Conservation (phyloP, 768 basidiomycete genomes). For the Trametes maxima region DNA sequence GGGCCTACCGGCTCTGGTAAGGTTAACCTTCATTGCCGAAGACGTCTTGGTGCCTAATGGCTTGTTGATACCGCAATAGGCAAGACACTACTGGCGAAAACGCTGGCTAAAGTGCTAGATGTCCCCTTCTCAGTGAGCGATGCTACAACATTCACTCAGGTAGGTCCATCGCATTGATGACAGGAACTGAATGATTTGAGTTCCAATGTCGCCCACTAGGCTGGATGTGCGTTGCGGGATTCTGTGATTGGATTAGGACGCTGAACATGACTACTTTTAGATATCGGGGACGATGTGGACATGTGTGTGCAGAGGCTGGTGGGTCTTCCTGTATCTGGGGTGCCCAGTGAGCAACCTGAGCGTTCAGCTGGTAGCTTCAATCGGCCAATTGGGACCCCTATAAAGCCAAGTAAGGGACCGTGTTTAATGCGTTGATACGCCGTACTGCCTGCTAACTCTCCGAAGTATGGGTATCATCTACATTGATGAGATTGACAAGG, state of each 20-base stretch:
- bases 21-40: constrained; percentile 14
- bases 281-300: constrained; percentile 97
- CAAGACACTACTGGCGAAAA: constrained; percentile 89
- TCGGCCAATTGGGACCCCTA: constrained; percentile 88
- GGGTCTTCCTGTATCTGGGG: constrained; percentile 23
- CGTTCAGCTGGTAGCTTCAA: constrained; percentile 60
- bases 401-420: constrained; percentile 66
- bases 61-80: constrained; percentile 43
- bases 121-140: constrained; percentile 95
- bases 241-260: background rate
- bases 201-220: constrained; percentile 40
- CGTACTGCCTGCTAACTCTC: constrained; percentile 5
- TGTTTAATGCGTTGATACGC: background rate
- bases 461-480: constrained; percentile 89
- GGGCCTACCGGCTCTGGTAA: constrained; percentile 87
- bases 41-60: background rate
- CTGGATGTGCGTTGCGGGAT: constrained; percentile 59
- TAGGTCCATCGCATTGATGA: constrained; percentile 32
- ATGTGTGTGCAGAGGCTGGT: constrained; percentile 86
- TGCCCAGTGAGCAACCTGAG: background rate
- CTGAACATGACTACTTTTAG: constrained; percentile 38
- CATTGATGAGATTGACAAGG: constrained; percentile 96
- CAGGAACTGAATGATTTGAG: background rate
- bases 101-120: constrained; percentile 87
- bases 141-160: constrained; percentile 93